Conservation (phyloP, 2,329 filamentous ascomycete species). For the Penicillium nordicum region DNA sequence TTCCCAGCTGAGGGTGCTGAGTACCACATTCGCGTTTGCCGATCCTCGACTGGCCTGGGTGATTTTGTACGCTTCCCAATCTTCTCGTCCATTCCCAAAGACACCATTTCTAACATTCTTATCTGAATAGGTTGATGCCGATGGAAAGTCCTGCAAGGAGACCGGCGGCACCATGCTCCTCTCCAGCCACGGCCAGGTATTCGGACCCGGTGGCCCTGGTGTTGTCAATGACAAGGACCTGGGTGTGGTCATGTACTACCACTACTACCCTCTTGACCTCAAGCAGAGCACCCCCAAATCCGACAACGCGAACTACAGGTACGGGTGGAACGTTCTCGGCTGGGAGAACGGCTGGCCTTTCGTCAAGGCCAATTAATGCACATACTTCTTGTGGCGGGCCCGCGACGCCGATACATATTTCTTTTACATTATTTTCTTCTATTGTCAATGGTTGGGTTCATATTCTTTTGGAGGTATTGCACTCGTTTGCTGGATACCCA, state of each 20-base stretch:
- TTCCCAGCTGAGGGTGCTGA: slow-evolving; percentile 56
- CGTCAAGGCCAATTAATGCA: slow-evolving; percentile 19
- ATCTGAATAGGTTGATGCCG: slow-evolving; percentile 47
- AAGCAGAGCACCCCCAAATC: slow-evolving; percentile 51
- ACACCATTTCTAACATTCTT: neutral
- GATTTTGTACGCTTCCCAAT: slow-evolving; percentile 46
- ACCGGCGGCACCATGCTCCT: slow-evolving; percentile 62
- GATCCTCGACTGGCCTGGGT: slow-evolving; percentile 51
- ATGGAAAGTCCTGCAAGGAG: slow-evolving; percentile 51
- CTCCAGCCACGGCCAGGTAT: slow-evolving; percentile 57
- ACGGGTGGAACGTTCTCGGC: slow-evolving; percentile 49
- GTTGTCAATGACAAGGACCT: slow-evolving; percentile 32
- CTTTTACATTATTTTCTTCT: slow-evolving; percentile 4
- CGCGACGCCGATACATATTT: slow-evolving; percentile 1
- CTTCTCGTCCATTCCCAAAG: neutral
- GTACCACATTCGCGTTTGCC: slow-evolving; percentile 64
- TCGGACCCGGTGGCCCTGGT: slow-evolving; percentile 63
- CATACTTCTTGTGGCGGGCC: slow-evolving; percentile 1
- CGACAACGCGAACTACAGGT: slow-evolving; percentile 37
- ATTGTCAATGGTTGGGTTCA: slow-evolving; percentile 19
- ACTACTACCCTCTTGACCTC: slow-evolving; percentile 50
- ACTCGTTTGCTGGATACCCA: slow-evolving; percentile 19
- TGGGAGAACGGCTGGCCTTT: slow-evolving; percentile 47
- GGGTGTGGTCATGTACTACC: slow-evolving; percentile 61
- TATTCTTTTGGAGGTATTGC: slow-evolving; percentile 13